Conservation (phyloP, 768 basidiomycete genomes). For the Ramaria rubella region DNA sequence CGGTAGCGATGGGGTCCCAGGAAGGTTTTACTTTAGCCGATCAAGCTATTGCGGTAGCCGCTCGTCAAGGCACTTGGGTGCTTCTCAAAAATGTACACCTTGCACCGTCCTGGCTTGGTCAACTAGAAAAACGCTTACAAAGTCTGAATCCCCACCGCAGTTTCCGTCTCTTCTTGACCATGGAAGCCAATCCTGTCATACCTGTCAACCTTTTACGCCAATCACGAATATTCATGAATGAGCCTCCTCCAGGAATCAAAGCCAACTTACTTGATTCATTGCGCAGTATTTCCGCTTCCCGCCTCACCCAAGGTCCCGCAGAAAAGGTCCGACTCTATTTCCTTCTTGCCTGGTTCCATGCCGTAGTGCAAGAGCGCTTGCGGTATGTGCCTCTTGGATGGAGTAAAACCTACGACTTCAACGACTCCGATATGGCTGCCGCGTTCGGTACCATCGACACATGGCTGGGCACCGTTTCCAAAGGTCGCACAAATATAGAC, state of each 20-base stretch:
- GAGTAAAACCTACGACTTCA: constrained; percentile 97
- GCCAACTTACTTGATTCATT: constrained; percentile 93
- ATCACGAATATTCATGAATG: constrained; percentile 97
- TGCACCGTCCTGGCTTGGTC: constrained; percentile 91
- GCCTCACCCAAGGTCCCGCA: constrained; percentile 77
- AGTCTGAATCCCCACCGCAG: constrained; percentile 81
- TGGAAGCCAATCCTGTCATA: constrained; percentile 93
- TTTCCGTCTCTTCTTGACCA: constrained; percentile 96
- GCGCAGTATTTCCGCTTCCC: constrained; percentile 59
- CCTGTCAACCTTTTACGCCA: constrained; percentile 96
- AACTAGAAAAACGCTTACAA: constrained; percentile 93
- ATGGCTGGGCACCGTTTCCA: constrained; percentile 76
- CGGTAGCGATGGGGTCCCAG: constrained; percentile 97
- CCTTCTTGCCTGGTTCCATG: constrained; percentile 98
- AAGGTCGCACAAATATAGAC: constrained; percentile 87
- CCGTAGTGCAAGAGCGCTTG: constrained; percentile 92
- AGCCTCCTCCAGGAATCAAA: constrained; percentile 94
- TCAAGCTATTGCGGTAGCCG: constrained; percentile 89
- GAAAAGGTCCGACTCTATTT: constrained; percentile 94
- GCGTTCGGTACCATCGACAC: constrained; percentile 88
- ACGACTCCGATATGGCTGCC: constrained; percentile 94
- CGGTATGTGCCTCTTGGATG: constrained; percentile 95
- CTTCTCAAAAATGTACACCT: constrained; percentile 96
- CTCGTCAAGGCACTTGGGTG: constrained; percentile 93
- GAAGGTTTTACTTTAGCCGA: constrained; percentile 97